A percentile compares a stretch with the other conserved stretches of the same genome.
Conservation (phyloP, 495 filamentous ascomycete genomes). For the Trichocladium antarcticum region DNA sequence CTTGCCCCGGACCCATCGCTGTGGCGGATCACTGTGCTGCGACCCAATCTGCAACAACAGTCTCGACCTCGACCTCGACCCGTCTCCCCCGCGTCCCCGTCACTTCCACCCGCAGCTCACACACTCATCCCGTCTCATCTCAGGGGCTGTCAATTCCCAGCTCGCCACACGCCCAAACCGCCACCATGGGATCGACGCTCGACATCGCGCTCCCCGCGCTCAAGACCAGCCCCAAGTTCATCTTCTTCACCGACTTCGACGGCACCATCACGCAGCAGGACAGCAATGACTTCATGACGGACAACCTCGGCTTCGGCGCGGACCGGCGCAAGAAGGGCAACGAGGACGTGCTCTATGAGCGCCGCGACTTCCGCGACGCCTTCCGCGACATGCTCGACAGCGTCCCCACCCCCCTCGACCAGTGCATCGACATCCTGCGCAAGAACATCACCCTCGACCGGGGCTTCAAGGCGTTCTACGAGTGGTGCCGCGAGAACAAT, state of each 20-base stretch:
- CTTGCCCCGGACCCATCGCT: neutral
- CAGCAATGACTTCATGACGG: conserved; percentile 91
- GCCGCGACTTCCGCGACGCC: conserved; percentile 63
- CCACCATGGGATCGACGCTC: conserved; percentile 21
- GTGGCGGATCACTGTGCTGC: neutral
- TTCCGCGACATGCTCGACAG: conserved; percentile 85
- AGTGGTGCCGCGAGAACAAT: conserved; percentile 67
- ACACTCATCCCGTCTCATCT: neutral
- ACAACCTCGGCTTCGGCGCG: conserved; percentile 75
- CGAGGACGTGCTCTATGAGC: conserved; percentile 55
- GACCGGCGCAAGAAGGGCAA: conserved; percentile 56
- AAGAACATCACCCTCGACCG: conserved; percentile 82
- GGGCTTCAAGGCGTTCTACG: conserved; percentile 72
- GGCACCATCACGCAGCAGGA: conserved; percentile 87
- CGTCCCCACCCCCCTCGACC: conserved; percentile 61
- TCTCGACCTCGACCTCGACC: neutral
- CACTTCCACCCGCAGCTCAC: too few relatives aligned
- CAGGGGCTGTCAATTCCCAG: neutral
- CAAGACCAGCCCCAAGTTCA: conserved; percentile 62
- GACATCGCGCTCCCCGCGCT: conserved; percentile 39
- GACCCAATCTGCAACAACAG: neutral
- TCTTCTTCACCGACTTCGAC: conserved; percentile 98
- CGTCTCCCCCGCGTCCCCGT: too few relatives aligned
- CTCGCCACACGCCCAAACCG: neutral
- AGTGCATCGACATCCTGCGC: conserved; percentile 64